A percentile compares a stretch with the other conserved stretches of the same genome.
These are phyloP conservation scores for Solanum chacoense DNA, from an alignment of 305 asterid genomes.

Conservation along the genomic window DNA sequence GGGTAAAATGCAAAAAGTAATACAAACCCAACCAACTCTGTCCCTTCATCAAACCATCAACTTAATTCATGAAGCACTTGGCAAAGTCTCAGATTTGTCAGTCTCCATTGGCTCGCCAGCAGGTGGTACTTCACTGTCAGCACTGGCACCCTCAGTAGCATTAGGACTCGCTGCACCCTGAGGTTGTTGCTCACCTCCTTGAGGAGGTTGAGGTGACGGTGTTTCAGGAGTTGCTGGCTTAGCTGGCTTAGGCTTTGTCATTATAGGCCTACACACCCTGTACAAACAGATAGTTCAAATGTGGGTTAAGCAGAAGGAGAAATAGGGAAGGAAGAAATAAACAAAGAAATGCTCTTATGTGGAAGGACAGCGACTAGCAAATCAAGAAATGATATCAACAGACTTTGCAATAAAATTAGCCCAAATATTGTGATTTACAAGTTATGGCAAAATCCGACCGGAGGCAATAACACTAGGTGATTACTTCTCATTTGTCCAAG, in stretches of 20 bases:
- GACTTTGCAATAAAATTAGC: not conserved
- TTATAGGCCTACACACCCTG: constrained; percentile 74
- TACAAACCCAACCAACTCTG: not conserved
- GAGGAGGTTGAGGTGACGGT: constrained; percentile 48
- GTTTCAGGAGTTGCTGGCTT: constrained; percentile 51
- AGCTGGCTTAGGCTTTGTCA: constrained; percentile 78
- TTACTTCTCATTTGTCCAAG: not conserved
- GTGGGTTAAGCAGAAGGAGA: not conserved
- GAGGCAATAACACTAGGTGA: not conserved
- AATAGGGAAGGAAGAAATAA: not conserved
- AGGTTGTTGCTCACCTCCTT: constrained; percentile 39
- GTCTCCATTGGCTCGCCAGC: constrained; percentile 72
- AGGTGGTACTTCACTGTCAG: constrained; percentile 24
- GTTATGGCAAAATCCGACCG: not conserved
- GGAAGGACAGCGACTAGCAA: not conserved
- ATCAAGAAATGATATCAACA: not conserved
- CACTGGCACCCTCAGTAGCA: constrained; percentile 15
- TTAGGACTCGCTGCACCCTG: constrained; percentile 23
- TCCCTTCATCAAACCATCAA: not conserved
- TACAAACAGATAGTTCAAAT: not conserved
- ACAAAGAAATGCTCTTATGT: not conserved
- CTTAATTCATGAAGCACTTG: constrained; percentile 4
- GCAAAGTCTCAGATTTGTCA: constrained; percentile 11
- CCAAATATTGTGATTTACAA: not conserved
- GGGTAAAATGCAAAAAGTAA: not conserved